Evolutionary conservation across 1,284 basidiomycete genomes (phyloP).

Genomic region (Ceratobasidium sp.): DNA sequence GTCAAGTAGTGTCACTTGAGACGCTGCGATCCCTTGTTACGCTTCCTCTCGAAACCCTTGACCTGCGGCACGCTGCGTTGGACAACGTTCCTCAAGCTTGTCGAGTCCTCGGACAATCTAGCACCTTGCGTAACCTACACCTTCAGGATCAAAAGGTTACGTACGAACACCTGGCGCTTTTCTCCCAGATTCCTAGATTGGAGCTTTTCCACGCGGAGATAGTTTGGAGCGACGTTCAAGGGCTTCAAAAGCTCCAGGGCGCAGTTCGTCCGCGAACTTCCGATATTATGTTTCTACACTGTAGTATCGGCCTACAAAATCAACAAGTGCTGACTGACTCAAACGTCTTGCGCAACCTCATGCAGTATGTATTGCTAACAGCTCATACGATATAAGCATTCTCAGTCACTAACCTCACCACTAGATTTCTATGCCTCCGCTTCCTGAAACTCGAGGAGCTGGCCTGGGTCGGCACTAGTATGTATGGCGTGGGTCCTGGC

Average conservation of each 20-base stretch:
- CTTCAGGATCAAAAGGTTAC: neutral
- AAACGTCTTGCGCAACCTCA: neutral
- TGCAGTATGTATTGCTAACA: neutral
- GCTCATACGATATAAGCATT: no score
- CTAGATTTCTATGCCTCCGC: neutral
- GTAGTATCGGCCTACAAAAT: neutral
- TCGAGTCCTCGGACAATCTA: neutral
- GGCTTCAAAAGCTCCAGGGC: neutral
- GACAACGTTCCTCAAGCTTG: neutral
- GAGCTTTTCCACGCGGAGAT: neutral
- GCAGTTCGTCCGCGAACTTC: neutral
- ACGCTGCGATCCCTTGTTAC: neutral
- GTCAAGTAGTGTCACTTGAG: neutral
- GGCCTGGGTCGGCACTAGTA: conserved; percentile 5
- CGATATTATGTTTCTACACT: neutral
- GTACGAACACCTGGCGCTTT: neutral
- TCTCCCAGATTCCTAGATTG: neutral
- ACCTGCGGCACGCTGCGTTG: neutral
- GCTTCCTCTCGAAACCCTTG: neutral
- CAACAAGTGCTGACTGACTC: no score
- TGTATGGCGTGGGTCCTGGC: neutral
- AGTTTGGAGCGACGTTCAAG: neutral
- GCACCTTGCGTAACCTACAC: neutral
- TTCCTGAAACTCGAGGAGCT: neutral
- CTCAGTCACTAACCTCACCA: neutral